Base-by-base conservation (phyloP, 345 rosid species). In the Capsella bursapastoris region DNA sequence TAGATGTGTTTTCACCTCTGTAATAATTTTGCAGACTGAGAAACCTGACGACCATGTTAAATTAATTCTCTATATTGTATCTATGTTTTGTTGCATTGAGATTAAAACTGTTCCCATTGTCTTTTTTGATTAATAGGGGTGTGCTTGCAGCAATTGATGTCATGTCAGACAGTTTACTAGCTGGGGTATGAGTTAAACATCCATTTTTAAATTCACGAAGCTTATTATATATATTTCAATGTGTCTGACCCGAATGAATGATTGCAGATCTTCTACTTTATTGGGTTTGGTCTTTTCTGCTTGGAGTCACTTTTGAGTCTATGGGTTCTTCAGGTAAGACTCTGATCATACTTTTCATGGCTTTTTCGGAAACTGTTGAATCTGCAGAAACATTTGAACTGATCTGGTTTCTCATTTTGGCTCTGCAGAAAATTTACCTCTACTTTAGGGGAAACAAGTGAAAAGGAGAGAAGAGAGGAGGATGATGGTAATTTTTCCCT, bases 81-180 rank as follows among this genome's bases (percentile, higher is more conserved):
- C 7, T 58, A 43, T 68, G 65, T 15, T 49, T 51, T 5, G 1
- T 47, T 69, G 37, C 27, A 13, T 22, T 51, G 47, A 1, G 48
- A 55, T 47, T 47, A 53, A 73, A 29, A 43, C 7, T 61, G 62
- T 57, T 27, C 34, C 44, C 31, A 79, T 47, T 44, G 16, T 32
- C 32, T 13, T 12, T 22, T 31, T 18, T 52, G 37, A 68, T 61
- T 69, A 71, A 60, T 90, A 96, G 99, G 66, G 99, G 99, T 53
- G 89, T 96, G 79, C 96, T 96, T 45, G 87, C 99, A 8, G 98
- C 98, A 63, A 25, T 92, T 83, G 99, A 96, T 79, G 95, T 96
- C 48, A 81, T 90, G 65, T 82, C 91, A 64, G 86, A 76, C 77
- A 72, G 82, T 77, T 58, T 82, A 62, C 58, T 96, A 82, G 96